These are phyloP conservation scores for Aureobasidium sp. DNA, from an alignment of 2,329 filamentous ascomycete genomes.

Conservation along the genomic window DNA sequence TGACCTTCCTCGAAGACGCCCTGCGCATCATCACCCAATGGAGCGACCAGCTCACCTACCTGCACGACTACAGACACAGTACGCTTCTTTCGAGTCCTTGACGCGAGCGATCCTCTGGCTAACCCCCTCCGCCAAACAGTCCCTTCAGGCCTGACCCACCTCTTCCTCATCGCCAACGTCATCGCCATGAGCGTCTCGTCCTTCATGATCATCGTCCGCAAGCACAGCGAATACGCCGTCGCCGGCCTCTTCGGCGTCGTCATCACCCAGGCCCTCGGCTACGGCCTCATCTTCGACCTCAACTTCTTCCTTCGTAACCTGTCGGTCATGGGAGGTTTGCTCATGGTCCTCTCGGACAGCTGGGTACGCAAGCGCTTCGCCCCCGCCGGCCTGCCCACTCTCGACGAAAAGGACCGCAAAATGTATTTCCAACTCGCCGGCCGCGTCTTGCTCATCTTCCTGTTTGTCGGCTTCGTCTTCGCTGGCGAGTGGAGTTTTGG, in stretches of 20 bases:
- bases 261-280: constrained; percentile 86
- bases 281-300: constrained; percentile 95
- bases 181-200: constrained; percentile 80
- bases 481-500: constrained; percentile 87
- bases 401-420: constrained; percentile 99
- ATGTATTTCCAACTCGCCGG: constrained; percentile 99
- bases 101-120: constrained; percentile 8
- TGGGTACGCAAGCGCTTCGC: constrained; percentile 98
- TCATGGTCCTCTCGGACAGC: constrained; percentile 97
- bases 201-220: constrained; percentile 79
- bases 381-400: constrained; percentile 83
- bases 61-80: constrained; percentile 91
- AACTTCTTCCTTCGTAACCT: constrained; percentile 99
- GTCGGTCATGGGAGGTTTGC: constrained; percentile 89
- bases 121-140: constrained; percentile 52
- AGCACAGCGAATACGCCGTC: constrained; percentile 89
- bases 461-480: constrained; percentile 95
- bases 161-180: constrained; percentile 89
- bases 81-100: constrained; percentile 37
- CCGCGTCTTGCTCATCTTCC: constrained; percentile 90
- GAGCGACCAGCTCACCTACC: constrained; percentile 87
- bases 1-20: constrained; percentile 96
- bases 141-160: constrained; percentile 76
- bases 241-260: constrained; percentile 85
- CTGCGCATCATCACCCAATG: constrained; percentile 96